Evolutionary conservation across 106 monocot species (phyloP).

Genomic region (Vanilla planifolia): DNA sequence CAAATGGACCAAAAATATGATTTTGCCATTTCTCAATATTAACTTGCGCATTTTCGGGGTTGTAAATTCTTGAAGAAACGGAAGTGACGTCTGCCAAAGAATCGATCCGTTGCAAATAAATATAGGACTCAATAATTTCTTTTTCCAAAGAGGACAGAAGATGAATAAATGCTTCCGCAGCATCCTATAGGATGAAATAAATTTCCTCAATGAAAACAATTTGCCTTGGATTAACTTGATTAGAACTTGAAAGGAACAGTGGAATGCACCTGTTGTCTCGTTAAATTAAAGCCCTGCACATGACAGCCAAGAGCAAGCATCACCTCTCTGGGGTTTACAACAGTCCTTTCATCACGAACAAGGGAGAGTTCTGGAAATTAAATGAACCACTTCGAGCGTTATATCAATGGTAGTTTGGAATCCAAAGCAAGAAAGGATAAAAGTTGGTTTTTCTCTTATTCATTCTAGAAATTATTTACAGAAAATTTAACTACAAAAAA

Average conservation of each 20-base stretch:
- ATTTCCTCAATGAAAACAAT: not conserved
- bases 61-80: slow-evolving; percentile 39
- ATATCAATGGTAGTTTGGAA: not conserved
- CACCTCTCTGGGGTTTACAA: slow-evolving; percentile 58
- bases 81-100: slow-evolving; percentile 45
- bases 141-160: slow-evolving; percentile 69
- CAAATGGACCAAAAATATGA: slow-evolving; percentile 54
- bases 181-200: slow-evolving; percentile 50
- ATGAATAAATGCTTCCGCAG: slow-evolving; percentile 82
- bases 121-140: slow-evolving; percentile 34
- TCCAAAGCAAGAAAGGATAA: no score
- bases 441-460: no score
- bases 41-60: slow-evolving; percentile 15
- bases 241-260: not conserved
- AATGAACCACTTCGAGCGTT: not conserved
- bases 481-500: no score
- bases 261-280: slow-evolving; percentile 67
- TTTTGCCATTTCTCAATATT: slow-evolving; percentile 45
- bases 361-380: slow-evolving; percentile 44
- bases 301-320: slow-evolving; percentile 68
- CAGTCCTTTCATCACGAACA: slow-evolving; percentile 37
- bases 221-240: not conserved
- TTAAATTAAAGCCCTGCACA: slow-evolving; percentile 54
- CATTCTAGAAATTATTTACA: no score
- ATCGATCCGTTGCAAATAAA: slow-evolving; percentile 21